Percentiles rank a stretch among this genome's conserved stretches.
phyloP scores from a whole-genome alignment of 164 flowering plant genomes.

The Stephania japonica region DNA sequence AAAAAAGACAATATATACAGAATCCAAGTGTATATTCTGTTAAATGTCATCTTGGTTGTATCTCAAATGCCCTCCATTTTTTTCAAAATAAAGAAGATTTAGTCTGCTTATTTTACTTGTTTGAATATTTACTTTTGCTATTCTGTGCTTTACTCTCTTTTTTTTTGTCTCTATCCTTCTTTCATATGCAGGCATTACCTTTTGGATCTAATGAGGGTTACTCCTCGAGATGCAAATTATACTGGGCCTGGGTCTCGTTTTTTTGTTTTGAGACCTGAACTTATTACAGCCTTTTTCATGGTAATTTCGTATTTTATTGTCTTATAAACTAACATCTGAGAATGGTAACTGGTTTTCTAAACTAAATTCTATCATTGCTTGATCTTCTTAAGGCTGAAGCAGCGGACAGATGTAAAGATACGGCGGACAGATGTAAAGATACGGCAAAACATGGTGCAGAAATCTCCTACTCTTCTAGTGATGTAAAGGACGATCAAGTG shows the following conservation, averaged over 20 bases:
- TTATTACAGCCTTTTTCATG: slow-evolving; percentile 75
- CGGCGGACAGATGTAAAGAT: slow-evolving; percentile 33
- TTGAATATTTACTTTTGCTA: not conserved
- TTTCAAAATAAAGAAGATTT: too few species aligned
- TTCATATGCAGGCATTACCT: slow-evolving; percentile 74
- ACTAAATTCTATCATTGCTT: slow-evolving; percentile 17
- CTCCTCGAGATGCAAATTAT: slow-evolving; percentile 97
- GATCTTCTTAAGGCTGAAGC: slow-evolving; percentile 55
- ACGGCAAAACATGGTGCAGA: slow-evolving; percentile 31
- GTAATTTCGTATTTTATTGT: slow-evolving; percentile 27
- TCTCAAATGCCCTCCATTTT: not conserved
- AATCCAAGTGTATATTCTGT: not conserved
- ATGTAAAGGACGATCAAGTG: slow-evolving; percentile 24
- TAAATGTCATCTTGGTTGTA: not conserved
- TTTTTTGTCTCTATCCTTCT: not conserved
- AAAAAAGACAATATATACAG: not conserved
- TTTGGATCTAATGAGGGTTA: slow-evolving; percentile 94
- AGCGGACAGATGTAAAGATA: slow-evolving; percentile 38
- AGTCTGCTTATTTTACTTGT: not conserved
- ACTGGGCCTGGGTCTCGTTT: slow-evolving; percentile 77
- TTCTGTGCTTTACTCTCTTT: not conserved
- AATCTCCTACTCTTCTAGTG: slow-evolving; percentile 30
- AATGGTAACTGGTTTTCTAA: slow-evolving; percentile 5
- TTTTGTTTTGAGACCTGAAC: slow-evolving; percentile 89
- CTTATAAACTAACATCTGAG: not conserved